phyloP scores from a whole-genome alignment of 805 yeast species.

The Monosporozyma solicola region DNA sequence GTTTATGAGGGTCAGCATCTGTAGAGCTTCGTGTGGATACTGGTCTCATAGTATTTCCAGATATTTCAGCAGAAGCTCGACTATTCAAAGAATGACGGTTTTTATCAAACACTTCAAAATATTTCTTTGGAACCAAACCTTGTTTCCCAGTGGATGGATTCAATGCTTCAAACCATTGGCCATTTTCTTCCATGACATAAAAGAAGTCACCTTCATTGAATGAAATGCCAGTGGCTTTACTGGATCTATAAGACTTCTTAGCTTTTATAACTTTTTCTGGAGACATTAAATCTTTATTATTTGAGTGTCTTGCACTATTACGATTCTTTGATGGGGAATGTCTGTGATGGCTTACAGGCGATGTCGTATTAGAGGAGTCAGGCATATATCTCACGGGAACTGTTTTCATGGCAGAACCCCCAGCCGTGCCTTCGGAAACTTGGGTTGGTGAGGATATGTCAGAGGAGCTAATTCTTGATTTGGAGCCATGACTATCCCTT shows the following conservation, averaged over 20 bases:
- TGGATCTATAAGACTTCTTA: slow-evolving; percentile 64
- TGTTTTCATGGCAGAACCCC: slow-evolving; percentile 19
- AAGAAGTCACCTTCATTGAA: slow-evolving; percentile 83
- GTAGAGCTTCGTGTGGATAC: slow-evolving; percentile 7
- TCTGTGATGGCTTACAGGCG: slow-evolving; percentile 1
- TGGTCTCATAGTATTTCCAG: neutral
- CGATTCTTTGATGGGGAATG: slow-evolving; percentile 4
- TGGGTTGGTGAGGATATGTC: slow-evolving; percentile 31
- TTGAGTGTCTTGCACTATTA: slow-evolving; percentile 1
- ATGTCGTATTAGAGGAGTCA: slow-evolving; percentile 4
- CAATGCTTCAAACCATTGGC: slow-evolving; percentile 79
- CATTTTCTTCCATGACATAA: slow-evolving; percentile 59
- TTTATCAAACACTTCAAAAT: slow-evolving; percentile 70
- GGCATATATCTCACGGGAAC: slow-evolving; percentile 15
- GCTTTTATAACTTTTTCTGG: slow-evolving; percentile 85
- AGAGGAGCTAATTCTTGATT: slow-evolving; percentile 27
- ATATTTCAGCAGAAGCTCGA: neutral
- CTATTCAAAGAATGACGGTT: slow-evolving; percentile 35
- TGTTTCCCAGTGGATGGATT: slow-evolving; percentile 69
- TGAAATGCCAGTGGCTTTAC: slow-evolving; percentile 69
- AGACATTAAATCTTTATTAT: slow-evolving; percentile 11
- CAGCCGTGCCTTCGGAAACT: slow-evolving; percentile 12
- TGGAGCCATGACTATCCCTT: slow-evolving; percentile 21
- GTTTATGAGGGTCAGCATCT: slow-evolving; percentile 9
- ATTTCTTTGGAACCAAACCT: slow-evolving; percentile 82